Conservation (phyloP, 2,329 filamentous ascomycete species). For the Claviceps quebecensis region DNA sequence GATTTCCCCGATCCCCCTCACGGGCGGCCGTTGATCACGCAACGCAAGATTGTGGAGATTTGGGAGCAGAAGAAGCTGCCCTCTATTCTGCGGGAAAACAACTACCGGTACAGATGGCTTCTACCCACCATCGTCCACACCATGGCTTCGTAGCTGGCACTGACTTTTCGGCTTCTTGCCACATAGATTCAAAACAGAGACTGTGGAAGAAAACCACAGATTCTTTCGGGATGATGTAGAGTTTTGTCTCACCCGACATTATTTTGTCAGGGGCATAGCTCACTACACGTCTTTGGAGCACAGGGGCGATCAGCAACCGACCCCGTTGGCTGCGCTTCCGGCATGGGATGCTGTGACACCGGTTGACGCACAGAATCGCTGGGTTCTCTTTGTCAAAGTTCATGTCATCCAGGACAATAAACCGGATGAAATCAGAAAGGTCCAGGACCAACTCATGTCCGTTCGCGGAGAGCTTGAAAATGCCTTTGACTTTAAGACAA, state of each 20-base stretch:
- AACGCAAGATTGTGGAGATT: slow-evolving; percentile 44
- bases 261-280: slow-evolving; percentile 23
- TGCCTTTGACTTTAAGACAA: slow-evolving; percentile 35
- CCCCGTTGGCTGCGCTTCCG: slow-evolving; percentile 23
- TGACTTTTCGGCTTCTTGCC: slow-evolving; percentile 4
- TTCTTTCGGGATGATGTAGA: slow-evolving; percentile 42
- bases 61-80: slow-evolving; percentile 35
- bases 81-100: slow-evolving; percentile 35
- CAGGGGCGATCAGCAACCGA: slow-evolving; percentile 5
- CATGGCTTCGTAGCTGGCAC: not conserved
- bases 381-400: slow-evolving; percentile 41
- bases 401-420: slow-evolving; percentile 42
- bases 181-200: slow-evolving; percentile 37
- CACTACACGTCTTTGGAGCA: slow-evolving; percentile 20
- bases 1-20: slow-evolving; percentile 46
- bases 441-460: slow-evolving; percentile 34
- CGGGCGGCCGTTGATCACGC: slow-evolving; percentile 30
- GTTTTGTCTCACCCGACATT: slow-evolving; percentile 36
- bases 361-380: slow-evolving; percentile 34
- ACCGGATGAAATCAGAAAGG: slow-evolving; percentile 42
- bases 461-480: slow-evolving; percentile 34
- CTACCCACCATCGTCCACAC: slow-evolving; percentile 5
- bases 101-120: slow-evolving; percentile 27
- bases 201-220: slow-evolving; percentile 37
- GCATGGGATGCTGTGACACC: slow-evolving; percentile 32